Conservation (phyloP, 495 filamentous ascomycete species). For the Talaromyces trachyspermus region DNA sequence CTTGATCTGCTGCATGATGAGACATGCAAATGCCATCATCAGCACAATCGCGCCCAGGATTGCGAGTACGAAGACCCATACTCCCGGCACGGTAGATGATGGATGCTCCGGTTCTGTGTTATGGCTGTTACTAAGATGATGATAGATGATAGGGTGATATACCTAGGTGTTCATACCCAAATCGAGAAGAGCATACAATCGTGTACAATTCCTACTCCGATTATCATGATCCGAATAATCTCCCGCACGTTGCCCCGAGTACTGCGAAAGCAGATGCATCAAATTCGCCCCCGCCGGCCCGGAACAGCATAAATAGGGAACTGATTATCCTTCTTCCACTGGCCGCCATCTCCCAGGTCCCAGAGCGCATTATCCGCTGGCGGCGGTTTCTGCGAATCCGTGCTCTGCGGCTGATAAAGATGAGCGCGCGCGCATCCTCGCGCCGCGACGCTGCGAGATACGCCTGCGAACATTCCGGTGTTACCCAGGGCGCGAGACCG, state of each 20-base stretch:
- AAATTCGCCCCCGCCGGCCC: conserved; percentile 54
- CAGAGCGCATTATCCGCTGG: conserved; percentile 49
- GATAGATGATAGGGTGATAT: too few relatives aligned
- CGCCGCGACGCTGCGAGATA: conserved; percentile 57
- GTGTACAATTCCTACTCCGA: conserved; percentile 14
- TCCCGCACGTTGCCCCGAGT: conserved; percentile 53
- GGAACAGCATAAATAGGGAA: conserved; percentile 85
- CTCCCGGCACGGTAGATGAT: conserved; percentile 42
- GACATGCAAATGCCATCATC: conserved; percentile 55
- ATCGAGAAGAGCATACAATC: conserved; percentile 58
- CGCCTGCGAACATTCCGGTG: conserved; percentile 54
- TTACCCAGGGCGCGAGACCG: conserved; percentile 86
- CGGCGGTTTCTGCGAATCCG: conserved; percentile 53
- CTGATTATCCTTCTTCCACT: conserved; percentile 55
- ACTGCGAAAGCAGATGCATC: conserved; percentile 64
- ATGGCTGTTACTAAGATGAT: too few relatives aligned
- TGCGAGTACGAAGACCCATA: conserved; percentile 81
- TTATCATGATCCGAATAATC: not conserved
- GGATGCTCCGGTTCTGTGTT: conserved; percentile 12
- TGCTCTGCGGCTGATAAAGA: conserved; percentile 60
- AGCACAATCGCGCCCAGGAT: conserved; percentile 66
- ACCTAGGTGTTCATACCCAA: conserved; percentile 46
- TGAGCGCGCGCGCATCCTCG: conserved; percentile 54
- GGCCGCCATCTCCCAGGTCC: conserved; percentile 54
- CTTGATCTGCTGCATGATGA: conserved; percentile 69